These are phyloP conservation scores for Diaporthe eres DNA, from an alignment of 2,329 filamentous ascomycete species.

Conservation along the genomic window DNA sequence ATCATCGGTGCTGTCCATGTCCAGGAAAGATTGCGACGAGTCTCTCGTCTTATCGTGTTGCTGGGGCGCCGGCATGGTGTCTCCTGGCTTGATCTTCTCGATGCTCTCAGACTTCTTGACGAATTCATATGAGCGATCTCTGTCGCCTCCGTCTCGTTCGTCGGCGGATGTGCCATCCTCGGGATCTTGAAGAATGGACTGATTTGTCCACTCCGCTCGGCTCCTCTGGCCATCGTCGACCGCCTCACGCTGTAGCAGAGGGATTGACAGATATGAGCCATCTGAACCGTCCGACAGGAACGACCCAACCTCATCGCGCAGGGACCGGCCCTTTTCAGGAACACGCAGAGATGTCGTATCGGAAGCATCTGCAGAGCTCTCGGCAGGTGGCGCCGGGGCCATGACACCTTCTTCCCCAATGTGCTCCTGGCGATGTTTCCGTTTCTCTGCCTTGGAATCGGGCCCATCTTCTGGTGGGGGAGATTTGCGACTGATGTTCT, in stretches of 20 bases:
- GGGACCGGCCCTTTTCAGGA: conserved; percentile 43
- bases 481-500: conserved; percentile 21
- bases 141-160: conserved; percentile 46
- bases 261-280: conserved; percentile 82
- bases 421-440: conserved; percentile 61
- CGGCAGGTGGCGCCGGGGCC: conserved; percentile 48
- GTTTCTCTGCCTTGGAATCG: conserved; percentile 56
- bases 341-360: conserved; percentile 45
- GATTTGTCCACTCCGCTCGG: conserved; percentile 66
- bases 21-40: conserved; percentile 59
- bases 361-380: conserved; percentile 40
- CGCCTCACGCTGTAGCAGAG: conserved; percentile 79
- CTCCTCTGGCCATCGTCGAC: conserved; percentile 65
- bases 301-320: conserved; percentile 57
- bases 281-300: conserved; percentile 74
- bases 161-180: conserved; percentile 51
- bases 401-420: conserved; percentile 58
- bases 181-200: conserved; percentile 66
- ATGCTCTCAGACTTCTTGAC: conserved; percentile 68
- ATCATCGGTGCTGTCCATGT: conserved; percentile 63
- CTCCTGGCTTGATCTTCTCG: conserved; percentile 56
- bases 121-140: conserved; percentile 67
- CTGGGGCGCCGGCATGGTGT: conserved; percentile 45
- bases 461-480: conserved; percentile 37
- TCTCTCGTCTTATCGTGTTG: conserved; percentile 42